These are phyloP conservation scores for Zizania palustris DNA, from an alignment of 202 grass and related monocot genomes.

Conservation along the genomic window DNA sequence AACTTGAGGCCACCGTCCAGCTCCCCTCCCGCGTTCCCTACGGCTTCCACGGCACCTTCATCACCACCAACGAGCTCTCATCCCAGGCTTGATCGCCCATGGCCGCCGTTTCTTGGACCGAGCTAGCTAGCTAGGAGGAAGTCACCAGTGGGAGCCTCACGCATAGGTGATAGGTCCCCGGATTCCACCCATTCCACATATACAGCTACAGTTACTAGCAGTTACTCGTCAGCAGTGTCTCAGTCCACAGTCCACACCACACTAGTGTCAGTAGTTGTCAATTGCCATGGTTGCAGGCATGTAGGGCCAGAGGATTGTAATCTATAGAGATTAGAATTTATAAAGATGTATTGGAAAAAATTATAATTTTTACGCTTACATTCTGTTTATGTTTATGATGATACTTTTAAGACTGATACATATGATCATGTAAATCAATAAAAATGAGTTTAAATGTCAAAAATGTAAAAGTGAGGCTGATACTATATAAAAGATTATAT, in stretches of 20 bases:
- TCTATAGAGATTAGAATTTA: constrained; percentile 10
- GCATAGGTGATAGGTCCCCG: constrained; percentile 54
- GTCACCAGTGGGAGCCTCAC: constrained; percentile 62
- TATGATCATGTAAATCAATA: too few relatives aligned
- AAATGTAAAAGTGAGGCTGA: too few relatives aligned
- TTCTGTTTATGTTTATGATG: too few relatives aligned
- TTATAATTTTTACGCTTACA: too few relatives aligned
- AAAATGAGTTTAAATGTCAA: too few relatives aligned
- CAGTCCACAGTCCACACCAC: neutral
- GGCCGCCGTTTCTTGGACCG: constrained; percentile 56
- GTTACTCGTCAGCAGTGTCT: constrained; percentile 28
- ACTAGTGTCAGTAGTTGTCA: constrained; percentile 39
- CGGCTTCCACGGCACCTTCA: constrained; percentile 86
- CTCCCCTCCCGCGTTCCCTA: constrained; percentile 82
- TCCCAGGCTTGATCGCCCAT: constrained; percentile 60
- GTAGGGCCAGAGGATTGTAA: neutral
- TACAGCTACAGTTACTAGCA: neutral
- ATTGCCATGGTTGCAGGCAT: constrained; percentile 32
- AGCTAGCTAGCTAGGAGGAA: constrained; percentile 39
- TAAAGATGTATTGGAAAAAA: too few relatives aligned
- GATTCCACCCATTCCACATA: constrained; percentile 43
- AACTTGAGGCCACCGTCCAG: constrained; percentile 69
- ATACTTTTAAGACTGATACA: too few relatives aligned
- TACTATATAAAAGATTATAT: too few relatives aligned
- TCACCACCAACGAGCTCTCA: constrained; percentile 67